Percentiles rank a stretch among this genome's conserved stretches.
Evolutionary conservation across 163 green algal genomes (phyloP).

Genomic region (Chloromonas sp.): DNA sequence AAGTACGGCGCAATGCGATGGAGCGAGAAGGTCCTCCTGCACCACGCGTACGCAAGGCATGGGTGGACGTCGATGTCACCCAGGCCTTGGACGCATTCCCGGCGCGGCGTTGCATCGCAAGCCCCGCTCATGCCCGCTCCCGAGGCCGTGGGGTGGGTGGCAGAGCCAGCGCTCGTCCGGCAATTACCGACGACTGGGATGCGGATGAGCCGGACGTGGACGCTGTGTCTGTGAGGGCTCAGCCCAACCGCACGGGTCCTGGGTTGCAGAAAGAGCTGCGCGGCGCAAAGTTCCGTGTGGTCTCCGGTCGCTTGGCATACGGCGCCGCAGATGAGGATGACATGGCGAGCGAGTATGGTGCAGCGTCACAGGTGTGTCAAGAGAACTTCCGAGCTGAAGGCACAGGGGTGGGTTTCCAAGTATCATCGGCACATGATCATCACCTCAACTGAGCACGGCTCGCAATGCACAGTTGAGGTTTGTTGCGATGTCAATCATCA

Average conservation of each 20-base stretch:
- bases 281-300: not conserved
- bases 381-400: not conserved
- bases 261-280: not conserved
- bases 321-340: not conserved
- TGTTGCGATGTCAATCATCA: not conserved
- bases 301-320: not conserved
- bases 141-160: no score
- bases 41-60: not conserved
- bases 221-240: not conserved
- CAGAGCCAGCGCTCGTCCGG: no score
- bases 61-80: not conserved
- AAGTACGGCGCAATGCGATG: not conserved
- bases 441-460: not conserved
- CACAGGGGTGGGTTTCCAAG: not conserved
- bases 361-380: not conserved
- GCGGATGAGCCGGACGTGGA: not conserved
- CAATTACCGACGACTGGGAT: no score
- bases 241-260: not conserved
- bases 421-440: not conserved
- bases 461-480: not conserved
- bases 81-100: not conserved
- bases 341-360: not conserved
- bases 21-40: not conserved
- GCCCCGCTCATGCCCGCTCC: no score
- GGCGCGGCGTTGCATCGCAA: no score